A percentile compares a stretch with the other conserved stretches of the same genome.
phyloP scores from a whole-genome alignment of 1,284 basidiomycete genomes.

The Leccinum subspadiceum region DNA sequence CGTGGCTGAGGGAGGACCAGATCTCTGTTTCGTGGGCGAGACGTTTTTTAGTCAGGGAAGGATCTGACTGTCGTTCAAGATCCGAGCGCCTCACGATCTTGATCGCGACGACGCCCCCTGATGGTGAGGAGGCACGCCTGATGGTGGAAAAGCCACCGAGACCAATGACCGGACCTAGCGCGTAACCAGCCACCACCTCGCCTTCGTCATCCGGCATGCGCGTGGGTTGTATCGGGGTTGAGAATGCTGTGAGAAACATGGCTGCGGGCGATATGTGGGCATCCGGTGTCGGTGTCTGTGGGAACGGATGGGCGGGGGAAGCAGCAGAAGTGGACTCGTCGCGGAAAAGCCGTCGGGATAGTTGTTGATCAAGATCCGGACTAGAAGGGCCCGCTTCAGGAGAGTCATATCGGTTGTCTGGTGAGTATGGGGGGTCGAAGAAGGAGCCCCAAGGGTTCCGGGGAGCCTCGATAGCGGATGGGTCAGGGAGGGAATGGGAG shows the following conservation, averaged over 20 bases:
- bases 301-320: background rate
- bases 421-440: conserved; percentile 1
- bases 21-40: conserved; percentile 76
- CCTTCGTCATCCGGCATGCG: conserved; percentile 57
- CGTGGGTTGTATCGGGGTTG: conserved; percentile 30
- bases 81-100: conserved; percentile 73
- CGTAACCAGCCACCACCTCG: conserved; percentile 64
- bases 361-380: conserved; percentile 30
- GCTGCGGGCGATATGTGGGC: conserved; percentile 66
- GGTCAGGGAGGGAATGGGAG: conserved; percentile 7
- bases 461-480: conserved; percentile 7
- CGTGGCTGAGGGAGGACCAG: conserved; percentile 77
- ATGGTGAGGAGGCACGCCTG: conserved; percentile 63
- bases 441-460: conserved; percentile 14
- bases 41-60: conserved; percentile 48
- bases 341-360: conserved; percentile 20
- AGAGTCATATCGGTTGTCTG: conserved; percentile 2
- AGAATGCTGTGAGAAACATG: conserved; percentile 74
- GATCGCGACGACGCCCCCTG: conserved; percentile 75
- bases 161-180: conserved; percentile 77
- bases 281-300: conserved; percentile 17
- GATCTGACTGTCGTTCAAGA: conserved; percentile 48
- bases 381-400: conserved; percentile 3
- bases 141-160: conserved; percentile 88
- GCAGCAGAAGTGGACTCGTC: conserved; percentile 6